Base-by-base conservation (phyloP, 2,329 filamentous ascomycete species). In the Aspergillus sojae region DNA sequence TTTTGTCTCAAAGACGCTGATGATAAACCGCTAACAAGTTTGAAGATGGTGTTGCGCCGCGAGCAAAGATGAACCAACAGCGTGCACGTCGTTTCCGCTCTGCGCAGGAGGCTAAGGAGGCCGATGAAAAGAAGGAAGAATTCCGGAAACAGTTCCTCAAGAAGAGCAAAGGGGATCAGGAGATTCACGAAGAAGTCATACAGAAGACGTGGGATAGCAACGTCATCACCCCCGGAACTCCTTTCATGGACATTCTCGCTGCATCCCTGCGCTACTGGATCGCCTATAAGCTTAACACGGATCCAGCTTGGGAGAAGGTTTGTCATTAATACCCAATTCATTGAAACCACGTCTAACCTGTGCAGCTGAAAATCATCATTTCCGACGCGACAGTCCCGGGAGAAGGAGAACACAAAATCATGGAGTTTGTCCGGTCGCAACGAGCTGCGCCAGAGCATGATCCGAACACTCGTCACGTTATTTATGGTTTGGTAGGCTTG, bases 41-140 rank as follows among this genome's bases (percentile, higher is more conserved):
- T 52, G 12, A 52, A 52, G 48, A 99, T 81, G 95, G 95, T 76
- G 95, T 99, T 68, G 95, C 95, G 5, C 96, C 95, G 54, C 91
- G 95, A 78, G 96, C 96, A 63, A 99, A 99, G 81, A 99, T 99
- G 95, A 99, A 99, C 77, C 96, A 99, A 77, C 95, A 99, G 81
- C 92, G 95, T 66, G 96, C 95, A 48, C 88, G 95, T 78, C 92
- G 95, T 73, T 99, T 99, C 81, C 90, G 95, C 66, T 91, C 94
- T 26, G 95, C 94, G 2, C 93, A 94, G 77, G 95, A 99, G 77
- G 95, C 95, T 19, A 89, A 93, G 74, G 93, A 98, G 77, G 97
- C 97, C 76, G 93, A 96, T 74, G 89, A 91, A 62, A 93, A 97
- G 75, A 96, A 96, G 74, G 89, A 91, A 67, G 92, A 97, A 76